A percentile compares a stretch with the other conserved stretches of the same genome.
phyloP scores from a whole-genome alignment of 768 basidiomycete species.

The Tricholoma terreum region DNA sequence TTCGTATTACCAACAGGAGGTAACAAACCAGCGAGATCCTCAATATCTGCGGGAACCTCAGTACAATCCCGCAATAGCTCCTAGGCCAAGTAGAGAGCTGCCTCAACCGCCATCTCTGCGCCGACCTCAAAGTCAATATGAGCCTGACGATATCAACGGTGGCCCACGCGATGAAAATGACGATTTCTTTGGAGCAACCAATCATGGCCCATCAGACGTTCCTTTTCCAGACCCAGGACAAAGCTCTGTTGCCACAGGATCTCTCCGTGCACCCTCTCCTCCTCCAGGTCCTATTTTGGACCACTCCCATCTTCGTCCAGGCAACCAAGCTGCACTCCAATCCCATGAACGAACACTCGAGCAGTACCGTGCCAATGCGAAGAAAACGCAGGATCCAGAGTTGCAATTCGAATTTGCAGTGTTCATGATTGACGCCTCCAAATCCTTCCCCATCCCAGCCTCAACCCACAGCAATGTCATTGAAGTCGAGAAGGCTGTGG shows the following conservation, averaged over 20 bases:
- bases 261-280: conserved; percentile 65
- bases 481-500: conserved; percentile 75
- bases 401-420: conserved; percentile 98
- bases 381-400: conserved; percentile 97
- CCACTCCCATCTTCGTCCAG: conserved; percentile 90
- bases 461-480: conserved; percentile 71
- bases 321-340: conserved; percentile 88
- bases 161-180: conserved; percentile 18
- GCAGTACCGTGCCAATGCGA: conserved; percentile 95
- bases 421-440: conserved; percentile 98
- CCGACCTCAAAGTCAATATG: conserved; percentile 7
- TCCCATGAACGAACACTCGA: conserved; percentile 96
- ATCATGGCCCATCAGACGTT: conserved; percentile 7
- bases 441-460: conserved; percentile 76
- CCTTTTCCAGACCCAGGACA: conserved; percentile 24
- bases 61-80: conserved; percentile 11
- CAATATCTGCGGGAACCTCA: conserved; percentile 5
- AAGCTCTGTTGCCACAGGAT: conserved; percentile 48
- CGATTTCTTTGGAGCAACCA: conserved; percentile 20
- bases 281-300: conserved; percentile 72
- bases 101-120: not conserved
- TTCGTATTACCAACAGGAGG: conserved; percentile 2
- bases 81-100: conserved; percentile 9
- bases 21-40: conserved; percentile 5
- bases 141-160: conserved; percentile 16